phyloP scores from a whole-genome alignment of 768 basidiomycete genomes.

The Rhizopogon vesiculosus region DNA sequence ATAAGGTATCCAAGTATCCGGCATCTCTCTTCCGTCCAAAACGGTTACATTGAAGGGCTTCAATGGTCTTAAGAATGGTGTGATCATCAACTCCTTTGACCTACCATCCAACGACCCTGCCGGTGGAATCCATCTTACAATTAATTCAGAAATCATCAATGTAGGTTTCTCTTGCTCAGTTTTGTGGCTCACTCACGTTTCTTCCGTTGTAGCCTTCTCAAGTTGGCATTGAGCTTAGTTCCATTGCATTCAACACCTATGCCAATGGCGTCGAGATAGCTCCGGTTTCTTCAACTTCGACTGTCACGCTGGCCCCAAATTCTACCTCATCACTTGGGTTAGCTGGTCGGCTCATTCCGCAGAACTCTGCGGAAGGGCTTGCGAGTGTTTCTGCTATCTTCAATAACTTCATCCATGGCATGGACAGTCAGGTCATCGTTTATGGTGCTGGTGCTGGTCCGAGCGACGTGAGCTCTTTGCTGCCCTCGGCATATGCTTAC shows the following conservation, averaged over 20 bases:
- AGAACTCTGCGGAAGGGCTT: constrained; percentile 46
- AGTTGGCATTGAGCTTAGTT: constrained; percentile 62
- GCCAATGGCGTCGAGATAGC: constrained; percentile 52
- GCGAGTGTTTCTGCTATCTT: constrained; percentile 59
- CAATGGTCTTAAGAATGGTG: constrained; percentile 60
- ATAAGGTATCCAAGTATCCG: constrained; percentile 53
- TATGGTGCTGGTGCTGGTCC: constrained; percentile 57
- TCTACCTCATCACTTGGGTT: constrained; percentile 50
- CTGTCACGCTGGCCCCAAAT: constrained; percentile 51
- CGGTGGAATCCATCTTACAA: constrained; percentile 65
- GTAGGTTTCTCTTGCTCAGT: constrained; percentile 29
- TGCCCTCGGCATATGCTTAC: not conserved
- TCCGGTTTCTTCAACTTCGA: constrained; percentile 43
- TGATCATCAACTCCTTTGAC: constrained; percentile 63
- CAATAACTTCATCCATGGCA: constrained; percentile 67
- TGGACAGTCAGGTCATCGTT: constrained; percentile 55
- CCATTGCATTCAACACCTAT: constrained; percentile 58
- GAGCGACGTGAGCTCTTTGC: constrained; percentile 37
- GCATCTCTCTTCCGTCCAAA: constrained; percentile 52
- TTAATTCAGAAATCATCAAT: constrained; percentile 56
- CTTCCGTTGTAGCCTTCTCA: constrained; percentile 52
- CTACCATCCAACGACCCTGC: constrained; percentile 65
- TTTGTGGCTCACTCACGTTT: constrained; percentile 4
- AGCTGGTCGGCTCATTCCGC: constrained; percentile 61
- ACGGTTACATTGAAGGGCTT: constrained; percentile 63